Evolutionary conservation across 2,329 filamentous ascomycete species (phyloP), one percentile per base, ranked within the genome.

Genomic region (Nigrograna mackinnonii): DNA sequence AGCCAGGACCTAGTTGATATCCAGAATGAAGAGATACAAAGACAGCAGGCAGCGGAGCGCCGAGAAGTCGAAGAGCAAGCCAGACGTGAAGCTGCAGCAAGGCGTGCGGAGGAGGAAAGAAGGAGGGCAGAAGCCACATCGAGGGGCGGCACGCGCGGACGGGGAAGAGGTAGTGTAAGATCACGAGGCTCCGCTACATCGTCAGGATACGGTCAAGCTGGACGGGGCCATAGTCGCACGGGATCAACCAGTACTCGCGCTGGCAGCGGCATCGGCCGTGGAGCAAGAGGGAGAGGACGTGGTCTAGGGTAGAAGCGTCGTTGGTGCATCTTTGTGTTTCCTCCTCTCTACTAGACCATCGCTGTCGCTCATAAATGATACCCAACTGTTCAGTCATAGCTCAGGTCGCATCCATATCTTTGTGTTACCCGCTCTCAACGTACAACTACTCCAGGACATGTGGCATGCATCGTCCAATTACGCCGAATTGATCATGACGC

Each of bases 1-100:
- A 88, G 83, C 4, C 84, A 91, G 60, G 94, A 99, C 70, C 71
- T 96, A 28, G 78, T 83, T n/a, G 90, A 95, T 47, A 81, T 91
- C 42, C 92, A 97, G 68, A 85, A 84, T 40, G 92, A 97, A 64
- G 84, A 84, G 3, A 66, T 84, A 11, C 74, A 85, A 48, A 84
- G 82, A 58, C 87, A 89, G 62, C 85, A 90, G 56, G 89, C 87
- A 34, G 87, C 84, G 2, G 87, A 95, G 68, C 80, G 89, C 46
- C 82, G 83, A 37, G 87, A 85, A 34, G 80, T 80, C 3, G 91
- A 95, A 60, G 87, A 94, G 44, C 87, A 94, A 65, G 81, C 86
- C 48, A 80, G 89, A 44, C 80, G 84, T 39, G 89, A 91, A 52
- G 87, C 88, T 22, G 79, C 85, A 11, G 75, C 71, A 5, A 69